Evolutionary conservation across 2,329 filamentous ascomycete genomes (phyloP), one percentile per base, ranked within the genome.

Genomic region (Exophiala oligosperma): DNA sequence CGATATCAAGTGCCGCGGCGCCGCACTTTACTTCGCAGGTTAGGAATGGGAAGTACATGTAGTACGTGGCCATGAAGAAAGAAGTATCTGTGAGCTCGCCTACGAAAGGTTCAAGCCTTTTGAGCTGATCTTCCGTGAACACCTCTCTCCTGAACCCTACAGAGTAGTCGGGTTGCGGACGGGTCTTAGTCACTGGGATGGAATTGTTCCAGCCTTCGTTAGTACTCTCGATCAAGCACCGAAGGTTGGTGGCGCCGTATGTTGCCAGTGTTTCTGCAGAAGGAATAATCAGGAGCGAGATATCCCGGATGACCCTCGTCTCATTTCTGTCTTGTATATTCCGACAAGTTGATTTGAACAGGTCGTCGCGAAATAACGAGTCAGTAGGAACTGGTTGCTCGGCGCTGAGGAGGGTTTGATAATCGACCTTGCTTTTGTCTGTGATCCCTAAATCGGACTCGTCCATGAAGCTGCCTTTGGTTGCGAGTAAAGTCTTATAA

Each of bases 1-100:
- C 67, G 43, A 67, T 61, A 37, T 71, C 67, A 60, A 64, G 74
- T 1, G 64, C 69, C 26, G 61, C 68, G 26, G 68, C 65, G 46
- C 76, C 72, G 58, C 73, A 78, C 66, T 80, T 80, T 1, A 80
- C 77, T 64, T 82, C 76, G 65, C 73, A 79, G 0, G 75, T 74
- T 0, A 82, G 68, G 61, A 81, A 82, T 2, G 77, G 77, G 61
- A 83, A 80, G 69, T 76, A 78, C 70, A 81, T 79, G 3, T 74
- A 67, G 53, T 72, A 76, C 9, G 76, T 81, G 7, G 65, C 74
- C 70, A 78, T 76, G 52, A 81, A 79, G 60, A 67, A 73, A 17
- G 73, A 81, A 24, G 23, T 65, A 55, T 76, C 69, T 60, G 66
- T 72, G 26, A 73, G 80, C 24, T 29, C 64, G 56, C 75, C 69